phyloP scores from a whole-genome alignment of 2,329 filamentous ascomycete species.

The Chrysoporthe cubensis region DNA sequence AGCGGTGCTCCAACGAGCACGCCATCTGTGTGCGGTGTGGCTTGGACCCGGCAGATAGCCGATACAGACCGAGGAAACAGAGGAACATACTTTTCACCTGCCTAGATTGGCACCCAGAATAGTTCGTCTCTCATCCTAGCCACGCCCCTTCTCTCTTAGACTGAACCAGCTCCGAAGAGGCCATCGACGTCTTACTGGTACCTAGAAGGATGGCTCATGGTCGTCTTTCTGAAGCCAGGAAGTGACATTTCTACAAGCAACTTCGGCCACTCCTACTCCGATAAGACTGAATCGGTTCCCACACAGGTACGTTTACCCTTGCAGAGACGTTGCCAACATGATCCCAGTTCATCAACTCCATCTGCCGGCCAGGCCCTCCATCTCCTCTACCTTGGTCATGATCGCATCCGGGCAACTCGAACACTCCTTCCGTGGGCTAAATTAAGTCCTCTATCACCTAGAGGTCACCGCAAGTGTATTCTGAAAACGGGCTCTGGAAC shows the following conservation, averaged over 20 bases:
- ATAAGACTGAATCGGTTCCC: too few species aligned
- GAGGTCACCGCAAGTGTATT: constrained; percentile 47
- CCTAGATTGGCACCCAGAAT: background rate
- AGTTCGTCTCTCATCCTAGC: background rate
- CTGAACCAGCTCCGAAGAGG: background rate
- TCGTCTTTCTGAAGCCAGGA: background rate
- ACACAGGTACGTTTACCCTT: too few species aligned
- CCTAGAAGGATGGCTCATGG: background rate
- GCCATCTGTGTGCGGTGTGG: constrained; percentile 17
- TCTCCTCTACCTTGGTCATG: constrained; percentile 46
- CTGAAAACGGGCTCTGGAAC: constrained; percentile 45
- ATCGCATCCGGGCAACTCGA: constrained; percentile 52
- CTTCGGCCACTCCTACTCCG: too few species aligned
- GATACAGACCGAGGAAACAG: constrained; percentile 9
- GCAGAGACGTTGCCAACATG: too few species aligned
- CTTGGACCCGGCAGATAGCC: constrained; percentile 4
- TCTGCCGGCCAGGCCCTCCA: constrained; percentile 34
- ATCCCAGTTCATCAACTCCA: constrained; percentile 1
- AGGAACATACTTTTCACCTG: background rate
- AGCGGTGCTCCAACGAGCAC: constrained; percentile 11
- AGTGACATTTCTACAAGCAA: background rate
- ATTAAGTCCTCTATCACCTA: constrained; percentile 46
- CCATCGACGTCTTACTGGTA: background rate
- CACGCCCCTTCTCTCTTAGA: background rate
- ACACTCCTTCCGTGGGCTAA: constrained; percentile 45